A percentile compares a stretch with the other conserved stretches of the same genome.
These are phyloP conservation scores for Apiosordaria backusii DNA, from an alignment of 495 filamentous ascomycete genomes.

Conservation along the genomic window DNA sequence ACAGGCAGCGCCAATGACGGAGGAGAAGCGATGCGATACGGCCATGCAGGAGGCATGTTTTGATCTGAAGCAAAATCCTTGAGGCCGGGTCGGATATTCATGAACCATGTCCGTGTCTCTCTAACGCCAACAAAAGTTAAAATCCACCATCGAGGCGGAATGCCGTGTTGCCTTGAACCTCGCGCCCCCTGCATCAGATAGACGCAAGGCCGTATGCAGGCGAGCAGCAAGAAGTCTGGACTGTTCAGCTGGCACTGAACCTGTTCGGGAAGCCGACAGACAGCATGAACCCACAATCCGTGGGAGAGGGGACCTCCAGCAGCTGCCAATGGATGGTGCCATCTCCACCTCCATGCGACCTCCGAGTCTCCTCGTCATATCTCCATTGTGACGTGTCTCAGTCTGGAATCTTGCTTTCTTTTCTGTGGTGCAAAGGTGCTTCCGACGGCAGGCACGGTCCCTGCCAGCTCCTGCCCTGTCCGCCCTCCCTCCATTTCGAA, in stretches of 20 bases:
- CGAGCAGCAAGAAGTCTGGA: neutral
- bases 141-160: too few relatives aligned
- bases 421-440: slow-evolving; percentile 11
- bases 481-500: slow-evolving; percentile 13
- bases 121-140: too few relatives aligned
- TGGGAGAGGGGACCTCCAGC: neutral
- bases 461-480: neutral
- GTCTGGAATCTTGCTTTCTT: slow-evolving; percentile 7
- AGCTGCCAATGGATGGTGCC: neutral
- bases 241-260: neutral
- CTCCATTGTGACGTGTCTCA: slow-evolving; percentile 6
- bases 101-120: neutral
- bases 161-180: neutral
- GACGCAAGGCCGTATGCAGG: neutral
- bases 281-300: neutral
- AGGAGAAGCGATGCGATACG: neutral
- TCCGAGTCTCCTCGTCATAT: neutral
- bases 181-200: neutral
- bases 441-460: slow-evolving; percentile 5
- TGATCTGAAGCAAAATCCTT: neutral
- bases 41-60: too few relatives aligned
- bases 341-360: neutral
- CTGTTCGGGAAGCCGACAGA: neutral
- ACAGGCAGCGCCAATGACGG: neutral
- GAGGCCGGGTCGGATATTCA: neutral